phyloP scores from a whole-genome alignment of 306 rosid genomes.

The Cucumis hystrix region DNA sequence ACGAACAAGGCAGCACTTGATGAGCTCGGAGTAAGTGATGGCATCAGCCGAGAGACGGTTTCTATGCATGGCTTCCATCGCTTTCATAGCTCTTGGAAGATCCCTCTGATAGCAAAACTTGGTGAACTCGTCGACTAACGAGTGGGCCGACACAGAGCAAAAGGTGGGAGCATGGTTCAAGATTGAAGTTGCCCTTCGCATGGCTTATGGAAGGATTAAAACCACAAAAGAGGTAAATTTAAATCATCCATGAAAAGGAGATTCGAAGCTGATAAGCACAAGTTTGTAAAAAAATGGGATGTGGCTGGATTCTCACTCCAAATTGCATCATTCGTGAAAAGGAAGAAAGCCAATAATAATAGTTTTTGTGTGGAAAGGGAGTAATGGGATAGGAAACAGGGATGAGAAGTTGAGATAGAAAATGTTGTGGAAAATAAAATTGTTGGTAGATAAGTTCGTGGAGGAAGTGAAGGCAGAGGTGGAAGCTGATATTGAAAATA shows the following conservation, averaged over 20 bases:
- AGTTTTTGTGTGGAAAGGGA: too few species aligned
- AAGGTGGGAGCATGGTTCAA: constrained; percentile 7
- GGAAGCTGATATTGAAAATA: constrained; percentile 74
- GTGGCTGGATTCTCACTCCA: background rate
- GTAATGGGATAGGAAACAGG: too few species aligned
- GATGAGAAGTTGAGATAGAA: background rate
- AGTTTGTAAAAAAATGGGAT: background rate
- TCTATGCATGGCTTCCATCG: constrained; percentile 56
- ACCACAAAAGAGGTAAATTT: background rate
- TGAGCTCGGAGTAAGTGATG: constrained; percentile 56
- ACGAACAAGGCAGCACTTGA: constrained; percentile 67
- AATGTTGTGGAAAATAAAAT: constrained; percentile 76
- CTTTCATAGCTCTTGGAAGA: constrained; percentile 55
- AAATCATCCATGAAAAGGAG: background rate
- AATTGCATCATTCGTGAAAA: background rate
- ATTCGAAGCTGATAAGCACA: background rate
- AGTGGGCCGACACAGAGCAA: constrained; percentile 7
- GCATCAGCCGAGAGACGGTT: constrained; percentile 40
- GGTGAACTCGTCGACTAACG: constrained; percentile 33
- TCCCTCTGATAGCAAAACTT: constrained; percentile 44
- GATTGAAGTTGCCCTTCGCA: constrained; percentile 17
- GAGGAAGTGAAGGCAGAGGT: constrained; percentile 79
- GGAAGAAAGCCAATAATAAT: too few species aligned
- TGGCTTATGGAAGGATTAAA: background rate
- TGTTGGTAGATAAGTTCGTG: constrained; percentile 83